phyloP scores from a whole-genome alignment of 345 rosid genomes.

The Lepidium didymum region DNA sequence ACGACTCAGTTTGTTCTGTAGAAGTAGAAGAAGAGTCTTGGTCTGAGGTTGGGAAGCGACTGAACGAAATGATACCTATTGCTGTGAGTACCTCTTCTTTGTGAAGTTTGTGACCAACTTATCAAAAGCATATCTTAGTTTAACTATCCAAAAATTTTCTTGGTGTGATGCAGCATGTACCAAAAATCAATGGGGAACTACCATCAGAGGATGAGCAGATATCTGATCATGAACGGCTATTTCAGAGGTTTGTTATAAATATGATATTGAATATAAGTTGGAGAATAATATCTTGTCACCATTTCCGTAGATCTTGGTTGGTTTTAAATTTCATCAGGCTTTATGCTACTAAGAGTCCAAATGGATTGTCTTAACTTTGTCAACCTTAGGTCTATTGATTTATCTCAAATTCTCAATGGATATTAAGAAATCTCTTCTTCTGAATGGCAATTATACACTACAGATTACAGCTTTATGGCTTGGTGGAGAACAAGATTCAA shows the following conservation, averaged over 20 bases:
- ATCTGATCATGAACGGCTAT: conserved; percentile 32
- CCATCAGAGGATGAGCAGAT: conserved; percentile 31
- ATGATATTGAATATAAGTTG: neutral
- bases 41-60: conserved; percentile 59
- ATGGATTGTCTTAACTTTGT: neutral
- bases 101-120: neutral
- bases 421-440: neutral
- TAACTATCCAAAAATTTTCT: neutral
- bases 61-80: conserved; percentile 64
- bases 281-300: neutral
- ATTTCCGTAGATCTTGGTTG: neutral
- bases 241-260: conserved; percentile 24
- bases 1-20: conserved; percentile 31
- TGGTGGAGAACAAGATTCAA: conserved; percentile 58
- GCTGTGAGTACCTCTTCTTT: conserved; percentile 43
- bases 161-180: conserved; percentile 31
- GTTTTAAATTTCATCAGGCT: neutral
- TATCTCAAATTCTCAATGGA: neutral
- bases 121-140: neutral
- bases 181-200: conserved; percentile 33
- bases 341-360: neutral
- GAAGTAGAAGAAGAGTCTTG: conserved; percentile 52
- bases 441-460: neutral
- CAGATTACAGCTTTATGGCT: conserved; percentile 56
- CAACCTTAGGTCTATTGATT: neutral